phyloP scores from a whole-genome alignment of 2,329 filamentous ascomycete species.

The Aspergillus sojae region DNA sequence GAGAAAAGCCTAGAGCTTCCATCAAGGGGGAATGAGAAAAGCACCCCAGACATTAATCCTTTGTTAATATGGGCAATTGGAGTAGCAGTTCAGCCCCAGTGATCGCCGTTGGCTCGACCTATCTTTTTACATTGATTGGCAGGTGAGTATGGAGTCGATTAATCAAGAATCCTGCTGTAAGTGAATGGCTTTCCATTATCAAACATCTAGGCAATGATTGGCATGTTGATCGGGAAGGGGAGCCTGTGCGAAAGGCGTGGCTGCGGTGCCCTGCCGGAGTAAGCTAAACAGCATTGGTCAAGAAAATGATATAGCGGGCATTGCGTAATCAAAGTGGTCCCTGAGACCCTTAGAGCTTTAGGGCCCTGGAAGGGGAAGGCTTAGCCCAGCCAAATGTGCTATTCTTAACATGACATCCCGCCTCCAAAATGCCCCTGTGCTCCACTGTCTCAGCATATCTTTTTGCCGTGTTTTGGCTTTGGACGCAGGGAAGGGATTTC shows the following conservation, averaged over 20 bases:
- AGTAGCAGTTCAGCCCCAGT: constrained; percentile 12
- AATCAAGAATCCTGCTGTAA: constrained; percentile 13
- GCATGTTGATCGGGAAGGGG: constrained; percentile 16
- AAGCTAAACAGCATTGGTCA: constrained; percentile 1
- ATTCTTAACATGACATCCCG: constrained; percentile 22
- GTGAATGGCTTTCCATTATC: constrained; percentile 11
- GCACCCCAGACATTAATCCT: neutral
- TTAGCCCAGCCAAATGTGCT: constrained; percentile 15
- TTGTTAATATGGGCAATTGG: neutral
- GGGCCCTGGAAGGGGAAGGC: constrained; percentile 13
- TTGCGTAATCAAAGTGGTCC: constrained; percentile 29
- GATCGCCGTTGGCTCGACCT: constrained; percentile 18
- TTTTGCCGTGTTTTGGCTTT: constrained; percentile 17
- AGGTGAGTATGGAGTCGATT: constrained; percentile 9
- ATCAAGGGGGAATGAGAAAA: constrained; percentile 4
- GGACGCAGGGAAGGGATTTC: neutral
- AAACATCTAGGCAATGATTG: constrained; percentile 15
- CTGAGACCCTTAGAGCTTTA: constrained; percentile 12
- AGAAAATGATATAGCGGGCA: constrained; percentile 4
- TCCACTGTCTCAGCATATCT: constrained; percentile 3
- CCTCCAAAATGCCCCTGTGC: neutral
- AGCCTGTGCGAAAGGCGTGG: constrained; percentile 12
- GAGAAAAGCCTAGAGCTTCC: neutral
- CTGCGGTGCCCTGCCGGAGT: constrained; percentile 9
- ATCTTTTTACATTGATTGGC: constrained; percentile 9